A percentile compares a stretch with the other conserved stretches of the same genome.
phyloP scores from a whole-genome alignment of 2,329 filamentous ascomycete genomes.

The Boeremia exigua region DNA sequence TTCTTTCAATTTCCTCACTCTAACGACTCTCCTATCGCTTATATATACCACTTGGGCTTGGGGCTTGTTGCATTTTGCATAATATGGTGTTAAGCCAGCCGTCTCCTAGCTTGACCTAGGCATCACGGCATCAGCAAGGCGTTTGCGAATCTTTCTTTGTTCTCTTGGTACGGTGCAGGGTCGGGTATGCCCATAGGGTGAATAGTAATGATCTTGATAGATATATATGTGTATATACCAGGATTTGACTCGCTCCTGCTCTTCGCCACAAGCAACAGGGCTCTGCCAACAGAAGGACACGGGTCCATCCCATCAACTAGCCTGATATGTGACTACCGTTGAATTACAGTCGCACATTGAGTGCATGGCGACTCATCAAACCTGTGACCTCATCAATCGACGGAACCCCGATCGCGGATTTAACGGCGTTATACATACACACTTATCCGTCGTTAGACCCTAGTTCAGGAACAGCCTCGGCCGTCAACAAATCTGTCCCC shows the following conservation, averaged over 20 bases:
- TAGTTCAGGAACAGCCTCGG: constrained; percentile 8
- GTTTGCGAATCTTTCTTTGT: neutral
- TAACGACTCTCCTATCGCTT: constrained; percentile 9
- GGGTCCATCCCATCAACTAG: too few relatives aligned
- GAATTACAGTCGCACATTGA: neutral
- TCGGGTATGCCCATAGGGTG: neutral
- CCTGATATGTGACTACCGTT: too few relatives aligned
- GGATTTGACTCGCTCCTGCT: neutral
- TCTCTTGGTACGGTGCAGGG: neutral
- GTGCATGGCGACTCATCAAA: neutral
- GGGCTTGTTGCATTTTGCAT: constrained; percentile 28
- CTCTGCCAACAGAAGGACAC: too few relatives aligned
- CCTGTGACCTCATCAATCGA: neutral
- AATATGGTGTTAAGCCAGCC: constrained; percentile 19
- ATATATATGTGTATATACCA: constrained; percentile 12
- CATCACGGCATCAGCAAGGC: constrained; percentile 3
- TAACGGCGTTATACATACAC: neutral
- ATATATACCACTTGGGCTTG: constrained; percentile 1
- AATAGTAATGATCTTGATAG: constrained; percentile 2
- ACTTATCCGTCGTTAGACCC: constrained; percentile 1
- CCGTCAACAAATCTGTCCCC: constrained; percentile 15
- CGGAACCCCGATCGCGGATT: neutral
- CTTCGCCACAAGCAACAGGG: too few relatives aligned
- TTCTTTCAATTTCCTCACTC: neutral
- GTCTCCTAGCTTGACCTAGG: neutral